Percentiles rank a stretch among this genome's conserved stretches.
Conservation (phyloP, 495 filamentous ascomycete genomes). For the Geopyxis carbonaria region DNA sequence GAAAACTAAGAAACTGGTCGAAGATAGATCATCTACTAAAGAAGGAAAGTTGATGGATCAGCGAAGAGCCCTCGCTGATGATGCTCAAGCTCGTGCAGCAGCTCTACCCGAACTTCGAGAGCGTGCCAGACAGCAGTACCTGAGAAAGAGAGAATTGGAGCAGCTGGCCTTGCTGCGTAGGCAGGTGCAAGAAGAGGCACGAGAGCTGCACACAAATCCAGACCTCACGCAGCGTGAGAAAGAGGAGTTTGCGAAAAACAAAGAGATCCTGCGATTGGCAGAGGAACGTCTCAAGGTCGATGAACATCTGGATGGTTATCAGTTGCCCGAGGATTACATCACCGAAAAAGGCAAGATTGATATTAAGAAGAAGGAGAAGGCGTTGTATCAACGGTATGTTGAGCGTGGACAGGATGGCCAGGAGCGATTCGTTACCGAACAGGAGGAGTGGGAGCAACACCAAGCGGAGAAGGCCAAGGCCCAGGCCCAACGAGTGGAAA, state of each 20-base stretch:
- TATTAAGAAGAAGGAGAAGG: constrained; percentile 74
- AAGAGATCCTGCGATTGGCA: constrained; percentile 69
- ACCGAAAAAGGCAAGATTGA: constrained; percentile 85
- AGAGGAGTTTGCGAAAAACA: constrained; percentile 78
- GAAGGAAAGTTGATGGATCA: constrained; percentile 40
- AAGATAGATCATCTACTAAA: constrained; percentile 44
- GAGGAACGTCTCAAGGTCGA: constrained; percentile 80
- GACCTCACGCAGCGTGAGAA: constrained; percentile 62
- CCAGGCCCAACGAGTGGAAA: constrained; percentile 55
- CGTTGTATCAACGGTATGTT: constrained; percentile 78
- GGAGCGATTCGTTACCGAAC: constrained; percentile 82
- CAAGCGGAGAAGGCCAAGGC: constrained; percentile 79
- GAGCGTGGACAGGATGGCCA: constrained; percentile 75
- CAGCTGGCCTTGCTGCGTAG: constrained; percentile 66
- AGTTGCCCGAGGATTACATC: constrained; percentile 86
- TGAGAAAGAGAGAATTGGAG: constrained; percentile 82
- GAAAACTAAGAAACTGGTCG: constrained; percentile 52
- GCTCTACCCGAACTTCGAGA: constrained; percentile 62
- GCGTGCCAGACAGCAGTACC: constrained; percentile 75
- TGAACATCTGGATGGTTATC: constrained; percentile 83
- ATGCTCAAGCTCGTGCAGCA: constrained; percentile 41
- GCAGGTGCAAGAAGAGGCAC: constrained; percentile 81
- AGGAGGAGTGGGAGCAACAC: constrained; percentile 89
- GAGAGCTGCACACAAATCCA: constrained; percentile 62
- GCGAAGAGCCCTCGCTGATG: constrained; percentile 45